Base-by-base conservation (phyloP, 2,329 filamentous ascomycete genomes). In the Stagonosporopsis vannaccii region DNA sequence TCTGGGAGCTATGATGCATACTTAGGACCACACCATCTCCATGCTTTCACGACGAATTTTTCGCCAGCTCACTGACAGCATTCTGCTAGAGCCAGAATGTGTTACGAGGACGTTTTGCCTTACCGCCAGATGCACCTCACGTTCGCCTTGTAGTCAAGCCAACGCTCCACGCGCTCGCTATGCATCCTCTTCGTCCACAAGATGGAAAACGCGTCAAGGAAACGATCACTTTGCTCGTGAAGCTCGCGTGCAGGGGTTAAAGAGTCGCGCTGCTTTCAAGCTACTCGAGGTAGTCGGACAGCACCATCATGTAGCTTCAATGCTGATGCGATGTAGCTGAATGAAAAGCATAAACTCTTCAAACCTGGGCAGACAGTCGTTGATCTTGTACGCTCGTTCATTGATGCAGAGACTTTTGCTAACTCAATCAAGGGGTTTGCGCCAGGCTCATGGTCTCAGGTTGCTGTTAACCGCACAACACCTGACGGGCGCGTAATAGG, bases 201-300 rank as follows among this genome's bases (percentile, higher is more conserved):
- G 87, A 75, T 99, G 95, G 95, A 91, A 92, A 74, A 83, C 84
- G 48, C 88, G 95, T 19, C 93, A 97, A 71, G 80, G 80, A 35
- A 83, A 78, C 36, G 95, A 99, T 78, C 78, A 77, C 17, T 96
- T 87, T 73, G 85, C 89, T 0, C 85, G 85, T 52, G 86, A 90
- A 66, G 93, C 95, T 41, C 90, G 87, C 69, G 87, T 96, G 2
- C 84, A 90, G 63, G 89, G 89, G 0, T 79, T 97, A 55, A 97
- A 94, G 77, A 96, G 92, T 68, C 87, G 95, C 60, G 95, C 95
- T 23, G 95, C 93, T 0, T 97, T 95, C 76, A 99, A 99, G 77
- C 81, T 99, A 9, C 78, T 97, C 17, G 90, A 97, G 82, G 92
- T 92, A 72, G 28, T 50, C n/a, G 2, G 22, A 37, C 26, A n/a